Evolutionary conservation across 2,329 filamentous ascomycete genomes (phyloP).

Genomic region (Metarhizium humberi): DNA sequence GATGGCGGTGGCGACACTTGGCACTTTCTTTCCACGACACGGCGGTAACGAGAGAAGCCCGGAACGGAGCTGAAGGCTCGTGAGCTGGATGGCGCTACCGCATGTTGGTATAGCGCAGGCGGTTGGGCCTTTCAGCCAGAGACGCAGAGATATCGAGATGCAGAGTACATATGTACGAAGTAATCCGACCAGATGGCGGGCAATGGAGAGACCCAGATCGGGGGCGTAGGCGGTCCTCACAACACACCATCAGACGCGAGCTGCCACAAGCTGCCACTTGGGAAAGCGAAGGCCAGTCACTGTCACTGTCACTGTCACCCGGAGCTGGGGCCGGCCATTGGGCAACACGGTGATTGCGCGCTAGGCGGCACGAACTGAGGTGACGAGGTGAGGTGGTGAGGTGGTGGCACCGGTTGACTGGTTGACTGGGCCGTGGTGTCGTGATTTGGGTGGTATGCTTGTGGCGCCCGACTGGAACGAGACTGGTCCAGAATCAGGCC

Average conservation of each 20-base stretch:
- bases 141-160: not conserved
- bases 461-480: slow-evolving; percentile 1
- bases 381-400: no score
- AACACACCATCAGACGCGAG: no score
- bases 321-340: no score
- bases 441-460: slow-evolving; percentile 1
- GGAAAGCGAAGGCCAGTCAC: no score
- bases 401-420: not conserved
- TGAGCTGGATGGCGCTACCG: slow-evolving; percentile 9
- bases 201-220: not conserved
- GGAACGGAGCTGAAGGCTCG: no score
- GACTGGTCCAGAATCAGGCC: slow-evolving; percentile 1
- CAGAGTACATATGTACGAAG: not conserved
- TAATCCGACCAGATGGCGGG: not conserved
- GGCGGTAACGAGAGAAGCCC: no score
- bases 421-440: not conserved
- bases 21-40: no score
- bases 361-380: not conserved
- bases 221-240: not conserved
- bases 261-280: not conserved
- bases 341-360: not conserved
- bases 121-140: not conserved
- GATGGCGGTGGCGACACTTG: not conserved
- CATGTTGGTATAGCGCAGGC: slow-evolving; percentile 7
- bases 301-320: no score